A percentile compares a stretch with the other conserved stretches of the same genome.
Conservation (phyloP, 257 asterid genomes). For the Plantago elongata region DNA sequence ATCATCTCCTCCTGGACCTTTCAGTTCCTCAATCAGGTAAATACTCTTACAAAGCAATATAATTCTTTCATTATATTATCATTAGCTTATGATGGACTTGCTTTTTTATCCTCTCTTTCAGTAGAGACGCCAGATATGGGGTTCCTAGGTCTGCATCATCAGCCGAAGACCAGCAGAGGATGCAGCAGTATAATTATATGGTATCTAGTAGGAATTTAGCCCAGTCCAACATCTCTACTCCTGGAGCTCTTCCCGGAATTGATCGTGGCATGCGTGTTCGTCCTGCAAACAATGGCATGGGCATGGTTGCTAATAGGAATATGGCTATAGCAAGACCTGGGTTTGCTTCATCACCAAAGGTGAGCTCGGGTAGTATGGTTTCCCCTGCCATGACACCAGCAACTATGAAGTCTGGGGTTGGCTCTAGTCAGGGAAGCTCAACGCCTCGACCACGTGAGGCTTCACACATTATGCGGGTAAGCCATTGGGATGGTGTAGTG, state of each 20-base stretch:
- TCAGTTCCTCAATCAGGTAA: conserved; percentile 66
- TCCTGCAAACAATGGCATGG: conserved; percentile 63
- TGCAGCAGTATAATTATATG: conserved; percentile 69
- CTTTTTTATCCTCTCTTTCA: conserved; percentile 14
- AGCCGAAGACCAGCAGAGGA: conserved; percentile 78
- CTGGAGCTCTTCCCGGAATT: conserved; percentile 65
- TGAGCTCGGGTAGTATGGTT: conserved; percentile 56
- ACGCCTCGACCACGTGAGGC: conserved; percentile 61
- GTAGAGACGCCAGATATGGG: conserved; percentile 65
- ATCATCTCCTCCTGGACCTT: conserved; percentile 54
- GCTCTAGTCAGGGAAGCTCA: conserved; percentile 67
- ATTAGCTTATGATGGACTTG: conserved; percentile 5
- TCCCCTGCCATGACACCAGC: conserved; percentile 61
- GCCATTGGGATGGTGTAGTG: conserved; percentile 23
- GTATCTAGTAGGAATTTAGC: conserved; percentile 57
- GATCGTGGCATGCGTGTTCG: conserved; percentile 66
- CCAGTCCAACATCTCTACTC: conserved; percentile 48
- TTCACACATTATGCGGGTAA: conserved; percentile 64
- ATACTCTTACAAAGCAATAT: conserved; percentile 15
- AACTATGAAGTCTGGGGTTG: conserved; percentile 58
- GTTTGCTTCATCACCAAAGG: conserved; percentile 53
- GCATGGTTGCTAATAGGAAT: conserved; percentile 55
- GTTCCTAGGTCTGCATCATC: conserved; percentile 63
- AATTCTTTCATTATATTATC: conserved; percentile 3
- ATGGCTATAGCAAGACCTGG: conserved; percentile 71